phyloP scores from a whole-genome alignment of 345 rosid species.

The Lepidium sativum region DNA sequence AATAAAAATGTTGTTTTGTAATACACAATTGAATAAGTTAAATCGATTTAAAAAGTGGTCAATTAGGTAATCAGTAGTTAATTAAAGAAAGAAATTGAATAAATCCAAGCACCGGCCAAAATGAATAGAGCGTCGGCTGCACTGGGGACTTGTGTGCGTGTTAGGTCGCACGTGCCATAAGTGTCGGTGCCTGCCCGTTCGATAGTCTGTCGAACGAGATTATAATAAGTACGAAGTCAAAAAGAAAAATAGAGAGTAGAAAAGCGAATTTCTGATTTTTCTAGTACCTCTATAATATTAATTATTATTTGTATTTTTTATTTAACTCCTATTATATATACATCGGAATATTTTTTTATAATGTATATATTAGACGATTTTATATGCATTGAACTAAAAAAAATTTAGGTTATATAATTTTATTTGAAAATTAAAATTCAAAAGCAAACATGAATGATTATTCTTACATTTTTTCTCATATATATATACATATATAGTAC shows the following conservation, averaged over 20 bases:
- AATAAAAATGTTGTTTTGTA: neutral
- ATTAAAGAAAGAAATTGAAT: neutral
- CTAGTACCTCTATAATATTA: neutral
- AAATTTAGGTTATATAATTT: too few relatives aligned
- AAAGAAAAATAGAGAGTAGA: neutral
- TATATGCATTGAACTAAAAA: too few relatives aligned
- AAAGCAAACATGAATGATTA: too few relatives aligned
- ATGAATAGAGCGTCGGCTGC: neutral
- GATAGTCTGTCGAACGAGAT: neutral
- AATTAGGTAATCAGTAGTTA: constrained; percentile 16
- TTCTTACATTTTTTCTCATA: too few relatives aligned
- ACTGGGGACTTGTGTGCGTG: constrained; percentile 14
- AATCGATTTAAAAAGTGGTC: neutral
- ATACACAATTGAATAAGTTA: neutral
- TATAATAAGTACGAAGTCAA: neutral
- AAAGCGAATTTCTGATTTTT: neutral
- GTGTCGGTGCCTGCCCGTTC: constrained; percentile 32
- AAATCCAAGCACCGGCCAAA: constrained; percentile 24
- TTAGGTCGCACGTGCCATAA: constrained; percentile 30
- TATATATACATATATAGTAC: too few relatives aligned
- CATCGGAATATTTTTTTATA: too few relatives aligned
- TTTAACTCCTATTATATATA: neutral
- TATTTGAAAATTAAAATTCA: too few relatives aligned
- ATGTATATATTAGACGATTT: too few relatives aligned
- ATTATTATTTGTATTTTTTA: neutral